Evolutionary conservation across 2,329 filamentous ascomycete genomes (phyloP), one percentile per base, ranked within the genome.

Genomic region (Fonsecaea multimorphosa): DNA sequence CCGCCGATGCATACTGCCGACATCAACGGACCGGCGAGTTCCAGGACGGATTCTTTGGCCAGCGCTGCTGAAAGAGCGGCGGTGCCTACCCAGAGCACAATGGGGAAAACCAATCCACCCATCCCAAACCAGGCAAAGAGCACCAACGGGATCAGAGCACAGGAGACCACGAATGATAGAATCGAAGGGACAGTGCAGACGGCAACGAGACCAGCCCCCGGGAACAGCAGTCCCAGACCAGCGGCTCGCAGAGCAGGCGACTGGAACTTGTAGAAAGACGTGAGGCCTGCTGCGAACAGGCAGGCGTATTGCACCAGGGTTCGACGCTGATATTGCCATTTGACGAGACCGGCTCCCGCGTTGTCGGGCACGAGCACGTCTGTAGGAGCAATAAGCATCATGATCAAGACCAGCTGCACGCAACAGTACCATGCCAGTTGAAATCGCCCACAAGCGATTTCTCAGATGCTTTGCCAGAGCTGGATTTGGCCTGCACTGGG

Each of bases 101-200:
- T 63, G 3, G 67, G 67, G 19, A 67, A 67, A 2, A 65, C n/a
- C 22, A 69, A 27, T 8, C 67, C 67, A 12, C 67, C 67, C 61
- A 65, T 65, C 5, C 64, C 67, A 40, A 69, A 69, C 67, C 67
- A 69, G 3, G 59, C 62, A 44, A 69, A 69, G 49, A 69, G 58
- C 7, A 60, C 55, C 27, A 69, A 29, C 2, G 67, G 67, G 40
- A 69, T 62, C 46, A 69, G 29, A 14, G 62, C 64, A n/a, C 32
- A 55, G 12, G 67, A 62, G 22, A 69, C 29, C 8, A 63, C 29
- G 4, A 69, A 67, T 5, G 56, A 36, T 1, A 63, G 27, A 16
- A 67, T 36, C 27, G 67, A 64, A 12, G 65, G 67, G 2, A 67
- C 36, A 3, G 65, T 69, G 9, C 58, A 59, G 34, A 67, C 67